Evolutionary conservation across 768 basidiomycete genomes (phyloP).

Genomic region (Mrakia gelida): DNA sequence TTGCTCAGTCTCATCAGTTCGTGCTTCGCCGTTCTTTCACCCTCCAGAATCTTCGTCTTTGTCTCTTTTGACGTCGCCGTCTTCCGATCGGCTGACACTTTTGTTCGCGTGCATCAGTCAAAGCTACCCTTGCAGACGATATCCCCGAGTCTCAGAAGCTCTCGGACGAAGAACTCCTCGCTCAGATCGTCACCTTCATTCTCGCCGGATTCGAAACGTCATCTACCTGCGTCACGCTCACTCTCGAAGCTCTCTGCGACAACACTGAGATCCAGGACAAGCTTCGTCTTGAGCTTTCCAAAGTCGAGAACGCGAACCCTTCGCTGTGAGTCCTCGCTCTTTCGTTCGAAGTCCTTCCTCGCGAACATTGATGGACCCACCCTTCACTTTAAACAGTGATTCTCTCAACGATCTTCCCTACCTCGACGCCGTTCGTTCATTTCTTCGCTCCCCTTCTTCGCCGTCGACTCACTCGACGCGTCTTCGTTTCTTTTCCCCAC

Average conservation of each 20-base stretch:
- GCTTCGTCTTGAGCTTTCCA: constrained; percentile 63
- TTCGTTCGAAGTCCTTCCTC: too few species aligned
- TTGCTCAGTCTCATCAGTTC: constrained; percentile 69
- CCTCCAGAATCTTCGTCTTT: too few species aligned
- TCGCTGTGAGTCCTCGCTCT: constrained; percentile 37
- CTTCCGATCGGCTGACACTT: neutral
- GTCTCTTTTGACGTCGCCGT: neutral
- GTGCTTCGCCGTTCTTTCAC: constrained; percentile 43
- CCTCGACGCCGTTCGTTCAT: constrained; percentile 22
- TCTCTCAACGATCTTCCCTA: constrained; percentile 20
- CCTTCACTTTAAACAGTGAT: neutral
- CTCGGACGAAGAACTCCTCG: constrained; percentile 78
- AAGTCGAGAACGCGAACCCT: constrained; percentile 44
- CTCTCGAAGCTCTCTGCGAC: constrained; percentile 66
- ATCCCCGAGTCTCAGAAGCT: constrained; percentile 58
- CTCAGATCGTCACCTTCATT: constrained; percentile 84
- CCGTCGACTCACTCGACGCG: neutral
- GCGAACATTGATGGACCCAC: too few species aligned
- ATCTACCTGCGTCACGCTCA: constrained; percentile 83
- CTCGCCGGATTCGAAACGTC: constrained; percentile 54
- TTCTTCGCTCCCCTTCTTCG: neutral
- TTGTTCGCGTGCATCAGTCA: constrained; percentile 52
- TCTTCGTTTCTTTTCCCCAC: neutral
- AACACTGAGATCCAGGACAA: constrained; percentile 63
- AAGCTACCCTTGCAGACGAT: constrained; percentile 66